Percentiles rank a stretch among this genome's conserved stretches.
These are phyloP conservation scores for Rhazya stricta DNA, from an alignment of 257 asterid genomes.

Conservation along the genomic window DNA sequence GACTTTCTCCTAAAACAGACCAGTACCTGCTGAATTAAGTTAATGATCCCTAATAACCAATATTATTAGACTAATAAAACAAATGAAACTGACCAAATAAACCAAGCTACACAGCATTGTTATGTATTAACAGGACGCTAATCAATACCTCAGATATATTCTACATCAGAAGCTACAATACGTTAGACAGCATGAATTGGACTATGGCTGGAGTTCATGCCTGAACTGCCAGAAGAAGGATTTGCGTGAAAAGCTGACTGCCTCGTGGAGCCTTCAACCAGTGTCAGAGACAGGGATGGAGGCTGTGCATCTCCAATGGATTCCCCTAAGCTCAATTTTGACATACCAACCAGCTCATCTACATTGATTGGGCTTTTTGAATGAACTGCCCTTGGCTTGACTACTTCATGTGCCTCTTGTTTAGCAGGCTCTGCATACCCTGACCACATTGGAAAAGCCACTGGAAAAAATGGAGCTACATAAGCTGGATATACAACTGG, in stretches of 20 bases:
- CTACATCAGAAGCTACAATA: slow-evolving; percentile 17
- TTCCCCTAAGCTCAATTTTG: slow-evolving; percentile 83
- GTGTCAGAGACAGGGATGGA: slow-evolving; percentile 54
- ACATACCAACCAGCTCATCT: slow-evolving; percentile 87
- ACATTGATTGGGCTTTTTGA: slow-evolving; percentile 80
- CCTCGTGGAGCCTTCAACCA: slow-evolving; percentile 74
- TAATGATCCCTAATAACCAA: slow-evolving; percentile 1
- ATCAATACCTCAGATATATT: slow-evolving; percentile 7
- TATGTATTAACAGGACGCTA: slow-evolving; percentile 25
- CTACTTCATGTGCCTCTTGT: slow-evolving; percentile 74
- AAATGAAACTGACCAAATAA: background rate
- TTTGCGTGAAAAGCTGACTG: slow-evolving; percentile 96
- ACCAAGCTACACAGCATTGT: slow-evolving; percentile 20
- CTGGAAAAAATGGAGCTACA: slow-evolving; percentile 62
- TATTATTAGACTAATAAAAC: slow-evolving; percentile 5
- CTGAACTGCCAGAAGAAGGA: slow-evolving; percentile 51
- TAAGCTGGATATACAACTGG: slow-evolving; percentile 79
- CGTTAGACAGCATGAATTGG: slow-evolving; percentile 71
- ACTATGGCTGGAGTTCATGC: slow-evolving; percentile 60
- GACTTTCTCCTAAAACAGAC: background rate
- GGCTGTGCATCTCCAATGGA: slow-evolving; percentile 52
- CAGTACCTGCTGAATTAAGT: background rate
- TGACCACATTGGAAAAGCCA: slow-evolving; percentile 72
- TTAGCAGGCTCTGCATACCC: slow-evolving; percentile 53
- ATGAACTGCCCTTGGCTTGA: slow-evolving; percentile 91